Evolutionary conservation across 2,329 filamentous ascomycete species (phyloP), one percentile per base, ranked within the genome.

Genomic region (Epichloe coenophiala): DNA sequence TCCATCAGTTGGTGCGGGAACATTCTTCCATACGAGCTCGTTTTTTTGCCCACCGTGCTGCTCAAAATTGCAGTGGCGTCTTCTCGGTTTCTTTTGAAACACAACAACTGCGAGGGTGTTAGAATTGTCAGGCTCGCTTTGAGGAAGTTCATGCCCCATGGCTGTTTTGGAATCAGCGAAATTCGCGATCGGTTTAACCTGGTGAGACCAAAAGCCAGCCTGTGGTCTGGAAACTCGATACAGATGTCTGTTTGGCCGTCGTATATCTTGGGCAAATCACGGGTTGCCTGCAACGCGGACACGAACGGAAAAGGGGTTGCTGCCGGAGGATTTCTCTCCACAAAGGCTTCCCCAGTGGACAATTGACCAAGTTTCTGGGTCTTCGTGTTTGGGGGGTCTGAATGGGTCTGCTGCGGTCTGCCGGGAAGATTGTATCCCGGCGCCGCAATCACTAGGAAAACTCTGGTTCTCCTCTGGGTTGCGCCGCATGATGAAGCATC

Each of bases 381-480:
- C 1, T 42, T 56, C 0, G 60, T 65, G 0, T 48, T 44, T 0
- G 64, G 55, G 55, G 78, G 78, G 51, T 84, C 79, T 0, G 76
- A 76, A 59, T 91, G 85, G 0, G 84, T 86, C 0, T 77, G 70
- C 0, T 63, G 55, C 0, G 84, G 85, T 2, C 71, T 67, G 0
- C 66, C 60, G 0, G 0, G 85, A 77, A 84, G 75, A 2, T 61
- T 63, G 3, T 78, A 65, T 0, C 80, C 83, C 0, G 86, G 84
- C 0, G 84, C 84, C 1, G 85, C 78, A 54, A 89, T 84, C 2
- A 76, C 70, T 1, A 93, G 71, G 53, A 94, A 88, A 0, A 91
- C 70, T 6, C 88, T 74, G 3, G 73, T 76, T 4, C 88, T 76
- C 3, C 67, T 69, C 60, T 93, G 86, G 0, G 80, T 68, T 2